phyloP scores from a whole-genome alignment of 495 filamentous ascomycete genomes.

The Penicillium parvum region DNA sequence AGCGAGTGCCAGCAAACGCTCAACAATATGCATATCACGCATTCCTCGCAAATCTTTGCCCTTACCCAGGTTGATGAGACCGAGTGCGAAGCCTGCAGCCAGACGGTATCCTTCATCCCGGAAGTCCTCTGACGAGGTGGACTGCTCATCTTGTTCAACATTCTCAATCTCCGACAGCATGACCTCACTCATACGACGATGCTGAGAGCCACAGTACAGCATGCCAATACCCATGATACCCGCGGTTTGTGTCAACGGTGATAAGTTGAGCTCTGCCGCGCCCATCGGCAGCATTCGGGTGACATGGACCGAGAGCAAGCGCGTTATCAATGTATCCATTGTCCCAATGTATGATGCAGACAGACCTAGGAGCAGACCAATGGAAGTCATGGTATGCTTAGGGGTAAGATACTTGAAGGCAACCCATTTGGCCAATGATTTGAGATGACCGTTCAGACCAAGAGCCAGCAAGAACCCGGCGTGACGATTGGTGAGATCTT shows the following conservation, averaged over 20 bases:
- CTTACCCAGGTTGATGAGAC: constrained; percentile 90
- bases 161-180: constrained; percentile 97
- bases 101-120: constrained; percentile 93
- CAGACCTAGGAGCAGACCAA: constrained; percentile 86
- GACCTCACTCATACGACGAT: constrained; percentile 96
- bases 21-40: constrained; percentile 89
- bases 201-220: constrained; percentile 90
- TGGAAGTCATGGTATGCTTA: constrained; percentile 98
- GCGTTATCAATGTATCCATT: constrained; percentile 91
- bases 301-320: constrained; percentile 95
- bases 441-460: constrained; percentile 93
- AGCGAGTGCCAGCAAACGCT: constrained; percentile 78
- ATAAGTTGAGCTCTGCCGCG: constrained; percentile 89
- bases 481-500: constrained; percentile 86
- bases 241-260: constrained; percentile 89
- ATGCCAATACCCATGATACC: constrained; percentile 97
- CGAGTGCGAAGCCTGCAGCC: constrained; percentile 89
- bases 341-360: constrained; percentile 92
- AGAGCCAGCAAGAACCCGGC: constrained; percentile 89
- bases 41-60: constrained; percentile 83
- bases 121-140: constrained; percentile 58
- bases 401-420: constrained; percentile 98
- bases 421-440: constrained; percentile 91
- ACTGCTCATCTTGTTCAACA: constrained; percentile 66
- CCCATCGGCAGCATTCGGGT: constrained; percentile 88